These are phyloP conservation scores for Penicillium nucicola DNA, from an alignment of 495 filamentous ascomycete species.

Conservation along the genomic window DNA sequence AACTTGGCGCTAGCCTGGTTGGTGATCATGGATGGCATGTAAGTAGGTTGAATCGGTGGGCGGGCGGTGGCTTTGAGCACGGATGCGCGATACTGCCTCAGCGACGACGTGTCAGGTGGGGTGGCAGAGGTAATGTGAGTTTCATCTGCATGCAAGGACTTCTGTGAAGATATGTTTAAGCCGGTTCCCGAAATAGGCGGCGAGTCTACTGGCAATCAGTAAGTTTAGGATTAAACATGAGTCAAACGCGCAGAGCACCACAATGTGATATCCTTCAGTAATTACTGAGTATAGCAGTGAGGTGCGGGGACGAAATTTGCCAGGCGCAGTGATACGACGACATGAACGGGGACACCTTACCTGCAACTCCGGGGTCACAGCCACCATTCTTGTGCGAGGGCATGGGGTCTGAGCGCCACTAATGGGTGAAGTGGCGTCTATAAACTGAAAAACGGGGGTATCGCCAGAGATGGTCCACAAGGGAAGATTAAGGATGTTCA, in stretches of 20 bases:
- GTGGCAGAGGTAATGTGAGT: constrained; percentile 15
- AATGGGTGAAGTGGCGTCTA: background rate
- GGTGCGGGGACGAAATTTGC: background rate
- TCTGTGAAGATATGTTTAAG: constrained; percentile 24
- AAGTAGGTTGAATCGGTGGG: constrained; percentile 11
- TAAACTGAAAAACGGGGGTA: background rate
- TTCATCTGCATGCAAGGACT: constrained; percentile 21
- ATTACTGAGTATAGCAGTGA: background rate
- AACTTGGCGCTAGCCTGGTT: constrained; percentile 23
- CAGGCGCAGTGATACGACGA: constrained; percentile 4
- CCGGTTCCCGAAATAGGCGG: constrained; percentile 28
- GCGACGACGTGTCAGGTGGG: constrained; percentile 15
- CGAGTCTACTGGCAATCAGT: constrained; percentile 28
- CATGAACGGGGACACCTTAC: constrained; percentile 22
- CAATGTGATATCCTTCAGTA: too few species aligned
- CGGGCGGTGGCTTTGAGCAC: constrained; percentile 26
- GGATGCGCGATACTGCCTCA: constrained; percentile 27
- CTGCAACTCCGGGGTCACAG: constrained; percentile 28
- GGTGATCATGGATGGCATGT: constrained; percentile 25
- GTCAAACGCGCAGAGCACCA: background rate
- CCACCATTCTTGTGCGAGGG: constrained; percentile 29
- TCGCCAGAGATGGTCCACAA: too few species aligned
- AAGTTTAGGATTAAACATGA: background rate
- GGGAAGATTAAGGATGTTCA: too few species aligned
- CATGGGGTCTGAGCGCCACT: constrained; percentile 23